Conservation (phyloP, 306 rosid species). For the Quercus ilex region DNA sequence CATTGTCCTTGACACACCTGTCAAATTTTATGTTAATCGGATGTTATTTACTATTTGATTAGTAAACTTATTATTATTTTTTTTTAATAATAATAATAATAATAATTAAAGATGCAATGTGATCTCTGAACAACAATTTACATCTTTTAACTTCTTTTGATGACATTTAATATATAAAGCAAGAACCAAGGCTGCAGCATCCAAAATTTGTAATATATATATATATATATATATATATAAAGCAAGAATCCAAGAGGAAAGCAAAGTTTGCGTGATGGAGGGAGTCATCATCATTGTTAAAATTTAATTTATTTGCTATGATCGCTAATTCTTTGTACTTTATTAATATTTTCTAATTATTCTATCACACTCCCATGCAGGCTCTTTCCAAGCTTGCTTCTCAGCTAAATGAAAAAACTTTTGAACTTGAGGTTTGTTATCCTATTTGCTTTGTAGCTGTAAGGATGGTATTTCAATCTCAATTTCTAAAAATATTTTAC, state of each 20-base stretch:
- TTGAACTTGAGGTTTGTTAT: conserved; percentile 82
- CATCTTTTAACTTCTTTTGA: too few species aligned
- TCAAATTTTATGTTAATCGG: too few species aligned
- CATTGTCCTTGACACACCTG: too few species aligned
- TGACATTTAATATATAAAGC: too few species aligned
- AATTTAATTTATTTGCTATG: not conserved
- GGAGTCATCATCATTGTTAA: not conserved
- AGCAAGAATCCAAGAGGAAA: not conserved
- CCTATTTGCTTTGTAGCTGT: conserved; percentile 21
- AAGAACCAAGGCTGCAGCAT: too few species aligned
- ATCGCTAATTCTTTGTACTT: not conserved
- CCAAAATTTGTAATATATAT: too few species aligned
- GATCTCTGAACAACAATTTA: too few species aligned
- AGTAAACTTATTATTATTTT: too few species aligned
- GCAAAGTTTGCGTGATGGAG: not conserved
- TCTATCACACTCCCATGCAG: conserved; percentile 35
- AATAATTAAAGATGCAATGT: too few species aligned
- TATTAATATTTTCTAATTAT: conserved; percentile 17
- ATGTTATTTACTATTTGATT: too few species aligned
- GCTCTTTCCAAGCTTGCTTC: conserved; percentile 65
- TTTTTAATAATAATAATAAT: too few species aligned
- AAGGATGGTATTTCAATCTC: conserved; percentile 8
- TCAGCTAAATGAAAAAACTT: conserved; percentile 69
- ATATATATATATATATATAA: too few species aligned
- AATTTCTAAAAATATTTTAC: conserved; percentile 14